Evolutionary conservation across 2,329 filamentous ascomycete species (phyloP), one percentile per base, ranked within the genome.

Genomic region (Diplodia corticola): DNA sequence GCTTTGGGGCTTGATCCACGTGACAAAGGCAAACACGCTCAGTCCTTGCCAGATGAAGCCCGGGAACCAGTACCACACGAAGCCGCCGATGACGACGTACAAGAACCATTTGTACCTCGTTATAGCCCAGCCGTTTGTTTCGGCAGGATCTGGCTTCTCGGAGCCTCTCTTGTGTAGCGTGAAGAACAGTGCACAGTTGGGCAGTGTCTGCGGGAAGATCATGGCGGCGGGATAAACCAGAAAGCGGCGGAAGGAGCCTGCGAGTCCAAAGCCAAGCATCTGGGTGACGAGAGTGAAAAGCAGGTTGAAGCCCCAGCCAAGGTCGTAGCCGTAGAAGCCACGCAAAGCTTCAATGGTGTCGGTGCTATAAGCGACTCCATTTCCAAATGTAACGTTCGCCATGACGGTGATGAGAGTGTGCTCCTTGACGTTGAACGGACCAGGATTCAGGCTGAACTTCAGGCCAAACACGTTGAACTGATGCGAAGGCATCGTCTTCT

Each of bases 281-380:
- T 66, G 64, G 6, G 64, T 66, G 9, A 30, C 13, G n/a, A 63
- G 35, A 5, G 64, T 66, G 46, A 66, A 66, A 22, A 75, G 55
- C 26, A 74, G 63, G 40, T 73, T 70, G 60, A 74, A 74, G 20
- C 65, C 70, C 40, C 50, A 54, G 91, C 80, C 55, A 92, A 85
- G 35, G 91, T 88, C 64, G 35, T 59, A 66, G 3, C 46, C 35
- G 28, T 66, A 66, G 26, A 66, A 66, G 4, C 64, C 64, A 9
- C 64, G 54, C 6, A 66, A 37, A 6, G 64, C 54, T 35, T 66
- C 64, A 12, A 66, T 66, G 4, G 64, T 66, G 48, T 66, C 64
- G 1, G 64, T 66, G 4, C 30, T 90, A 1, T 89, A 92, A 1
- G 89, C 89, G 70, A 92, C 92, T 3, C 89, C 88, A 5, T 77